Conservation (phyloP, 345 rosid species). For the Ceriops decandra region DNA sequence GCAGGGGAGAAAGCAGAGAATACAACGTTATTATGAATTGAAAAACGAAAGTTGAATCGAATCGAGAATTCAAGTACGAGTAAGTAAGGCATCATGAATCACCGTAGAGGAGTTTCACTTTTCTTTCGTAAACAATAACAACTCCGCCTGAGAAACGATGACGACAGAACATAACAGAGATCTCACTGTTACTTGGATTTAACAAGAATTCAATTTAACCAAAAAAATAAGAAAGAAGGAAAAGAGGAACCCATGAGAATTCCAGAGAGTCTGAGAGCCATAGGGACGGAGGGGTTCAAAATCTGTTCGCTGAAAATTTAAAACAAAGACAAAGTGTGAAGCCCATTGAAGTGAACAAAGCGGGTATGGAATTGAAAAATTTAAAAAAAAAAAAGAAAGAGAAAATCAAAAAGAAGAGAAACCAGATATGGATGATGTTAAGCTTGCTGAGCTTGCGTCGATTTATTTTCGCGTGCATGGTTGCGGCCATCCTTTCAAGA, state of each 20-base stretch:
- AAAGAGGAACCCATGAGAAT: conserved; percentile 72
- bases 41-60: neutral
- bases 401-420: neutral
- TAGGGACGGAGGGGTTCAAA: conserved; percentile 78
- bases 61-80: neutral
- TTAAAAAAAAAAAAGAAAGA: neutral
- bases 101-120: conserved; percentile 88
- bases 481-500: conserved; percentile 79
- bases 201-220: neutral
- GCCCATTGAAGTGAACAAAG: neutral
- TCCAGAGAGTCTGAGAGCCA: conserved; percentile 90
- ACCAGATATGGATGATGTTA: conserved; percentile 76
- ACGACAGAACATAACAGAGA: neutral
- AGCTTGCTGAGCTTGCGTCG: conserved; percentile 68
- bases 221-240: neutral
- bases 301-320: conserved; percentile 69
- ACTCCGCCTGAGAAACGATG: conserved; percentile 62
- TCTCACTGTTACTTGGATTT: neutral
- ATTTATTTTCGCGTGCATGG: conserved; percentile 79
- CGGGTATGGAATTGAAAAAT: neutral
- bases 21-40: neutral
- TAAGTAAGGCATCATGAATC: neutral
- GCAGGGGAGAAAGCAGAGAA: conserved; percentile 16
- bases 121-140: conserved; percentile 84
- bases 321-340: neutral